Conservation (phyloP, 441 rosid species). For the Erysimum cheiri region DNA sequence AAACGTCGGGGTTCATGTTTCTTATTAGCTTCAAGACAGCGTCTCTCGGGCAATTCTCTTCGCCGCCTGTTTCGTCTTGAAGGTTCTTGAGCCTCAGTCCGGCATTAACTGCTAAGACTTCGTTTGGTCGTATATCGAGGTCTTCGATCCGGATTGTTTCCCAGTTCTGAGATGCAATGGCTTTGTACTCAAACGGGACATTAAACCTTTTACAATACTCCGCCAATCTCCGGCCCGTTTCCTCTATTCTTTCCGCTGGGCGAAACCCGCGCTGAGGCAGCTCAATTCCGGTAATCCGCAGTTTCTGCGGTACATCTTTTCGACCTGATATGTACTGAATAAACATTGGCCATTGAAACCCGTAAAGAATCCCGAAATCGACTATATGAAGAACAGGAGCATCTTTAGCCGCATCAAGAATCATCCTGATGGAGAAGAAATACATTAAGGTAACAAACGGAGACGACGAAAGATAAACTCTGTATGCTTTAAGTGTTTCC, state of each 20-base stretch:
- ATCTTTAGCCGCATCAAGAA: constrained; percentile 52
- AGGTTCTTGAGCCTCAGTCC: constrained; percentile 57
- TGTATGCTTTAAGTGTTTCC: constrained; percentile 69
- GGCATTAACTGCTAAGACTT: constrained; percentile 72
- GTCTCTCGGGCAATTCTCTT: constrained; percentile 61
- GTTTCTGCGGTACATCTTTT: constrained; percentile 56
- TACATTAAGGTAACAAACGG: constrained; percentile 67
- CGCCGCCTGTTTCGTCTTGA: constrained; percentile 62
- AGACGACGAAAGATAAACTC: constrained; percentile 53
- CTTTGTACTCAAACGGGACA: constrained; percentile 73
- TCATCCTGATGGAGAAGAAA: constrained; percentile 54
- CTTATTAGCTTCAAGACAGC: constrained; percentile 62
- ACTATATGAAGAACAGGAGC: constrained; percentile 69
- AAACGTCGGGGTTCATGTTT: constrained; percentile 65
- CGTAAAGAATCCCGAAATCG: constrained; percentile 77
- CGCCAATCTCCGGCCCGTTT: constrained; percentile 71
- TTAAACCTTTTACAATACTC: constrained; percentile 68
- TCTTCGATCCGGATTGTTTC: constrained; percentile 61
- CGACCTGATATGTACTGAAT: constrained; percentile 55
- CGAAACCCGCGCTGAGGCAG: constrained; percentile 71
- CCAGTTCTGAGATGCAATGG: constrained; percentile 67
- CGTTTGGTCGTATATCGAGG: constrained; percentile 56
- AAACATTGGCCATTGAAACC: constrained; percentile 87
- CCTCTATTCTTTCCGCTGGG: constrained; percentile 65
- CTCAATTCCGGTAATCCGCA: constrained; percentile 86